Evolutionary conservation across 2,329 filamentous ascomycete genomes (phyloP), one percentile per base, ranked within the genome.

Genomic region (Coniella lustricola): DNA sequence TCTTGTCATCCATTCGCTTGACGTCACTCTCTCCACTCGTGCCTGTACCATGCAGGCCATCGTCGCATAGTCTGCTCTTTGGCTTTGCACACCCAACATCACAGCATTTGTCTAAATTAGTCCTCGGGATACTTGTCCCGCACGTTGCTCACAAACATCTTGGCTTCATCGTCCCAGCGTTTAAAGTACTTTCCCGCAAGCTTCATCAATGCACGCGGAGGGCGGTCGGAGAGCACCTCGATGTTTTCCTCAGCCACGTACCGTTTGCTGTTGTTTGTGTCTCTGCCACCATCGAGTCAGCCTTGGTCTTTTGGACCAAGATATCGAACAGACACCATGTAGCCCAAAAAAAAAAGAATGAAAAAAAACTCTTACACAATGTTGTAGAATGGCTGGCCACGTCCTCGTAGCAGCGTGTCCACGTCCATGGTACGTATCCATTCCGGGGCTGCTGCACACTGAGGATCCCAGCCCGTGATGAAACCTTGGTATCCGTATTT

Each of bases 191-290:
- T 75, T 0, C 82, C 82, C 7, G 81, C 79, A 44, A 79, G 61
- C 34, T 61, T 60, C 55, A 76, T 63, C 49, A 84, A 64, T 4
- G 68, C 62, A 10, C 71, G 65, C 2, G 68, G 65, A 2, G 75
- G 68, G 17, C 62, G 53, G 5, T 66, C 69, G 9, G 54, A 50
- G 14, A 75, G 59, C 7, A 68, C 55, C 18, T 69, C 56, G 44
- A 86, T 81, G 55, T 85, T 85, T 63, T 86, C 82, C 58, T 84
- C 77, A 0, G 83, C 82, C 3, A 86, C 81, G 58, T 86, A 86
- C 25, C 82, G 72, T 14, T 75, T 67, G 46, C 68, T 77, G 53
- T 75, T 76, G 55, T 85, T 82, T 36, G 77, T 78, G 64, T 66
- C 84, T 5, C 44, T 47, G 13, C 7, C 16, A 3, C 3, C 1